Base-by-base conservation (phyloP, 306 rosid species). In the Pterocarpus macrocarpus region DNA sequence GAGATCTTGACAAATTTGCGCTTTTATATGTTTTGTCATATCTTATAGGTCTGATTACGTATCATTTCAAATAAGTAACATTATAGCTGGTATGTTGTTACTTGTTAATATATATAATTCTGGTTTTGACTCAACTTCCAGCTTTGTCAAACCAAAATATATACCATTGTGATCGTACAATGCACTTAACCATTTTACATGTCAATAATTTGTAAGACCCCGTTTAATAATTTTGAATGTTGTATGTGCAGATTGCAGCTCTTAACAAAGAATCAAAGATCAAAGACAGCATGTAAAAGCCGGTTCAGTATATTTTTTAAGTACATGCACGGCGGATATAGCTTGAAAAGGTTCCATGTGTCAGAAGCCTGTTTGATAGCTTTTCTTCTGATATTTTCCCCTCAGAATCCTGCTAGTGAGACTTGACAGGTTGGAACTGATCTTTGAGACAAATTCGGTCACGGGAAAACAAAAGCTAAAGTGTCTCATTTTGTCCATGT, bases 361-460 rank as follows among this genome's bases (percentile, higher is more conserved):
- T 87, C 88, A 78, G 70, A 87, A 84, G 73, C 73, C 64, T 69
- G 84, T 77, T 80, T 6, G 83, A 47, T 76, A 63, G 81, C 81
- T 80, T 80, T 8, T 77, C 8, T 2, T 59, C 41, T 70, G 59
- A 71, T 50, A 64, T 70, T 76, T 22, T 34, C 35, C 9, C 76
- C 47, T 8, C 62, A 62, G 81, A 79, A 84, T 73, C 81, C 53
- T 49, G 69, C 28, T 45, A 49, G 72, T 76, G 80, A 81, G 82
- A 74, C 82, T 77, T 77, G 79, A 80, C 87, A 87, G 85, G 82
- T 76, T 64, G 88, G 83, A 85, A 76, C 76, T 36, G 76, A 85
- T 85, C 76, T 75, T 75, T 63, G 73, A 69, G 79, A 67, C 76
- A 86, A 76, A 86, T 86, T 80, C 85, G 64, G 61, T 17, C 33